A percentile compares a stretch with the other conserved stretches of the same genome.
Evolutionary conservation across 495 filamentous ascomycete genomes (phyloP).

Genomic region (Penicillium turbatum): DNA sequence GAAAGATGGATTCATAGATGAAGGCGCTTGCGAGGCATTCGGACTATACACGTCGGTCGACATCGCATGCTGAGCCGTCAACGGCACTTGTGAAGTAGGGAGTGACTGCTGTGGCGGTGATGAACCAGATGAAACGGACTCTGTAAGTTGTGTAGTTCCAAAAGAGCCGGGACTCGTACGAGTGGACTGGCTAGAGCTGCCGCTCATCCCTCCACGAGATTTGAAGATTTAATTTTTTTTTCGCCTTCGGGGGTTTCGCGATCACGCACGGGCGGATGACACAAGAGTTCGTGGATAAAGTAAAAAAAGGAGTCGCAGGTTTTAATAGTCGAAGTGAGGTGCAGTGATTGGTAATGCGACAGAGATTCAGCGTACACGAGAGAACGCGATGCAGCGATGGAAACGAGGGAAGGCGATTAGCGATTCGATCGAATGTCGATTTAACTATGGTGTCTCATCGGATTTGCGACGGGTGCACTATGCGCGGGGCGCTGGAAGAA

Average conservation of each 20-base stretch:
- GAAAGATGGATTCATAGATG: conserved; percentile 39
- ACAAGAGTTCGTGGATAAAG: conserved; percentile 1
- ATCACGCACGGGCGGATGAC: conserved; percentile 3
- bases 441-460: conserved; percentile 20
- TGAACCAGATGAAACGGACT: conserved; percentile 46
- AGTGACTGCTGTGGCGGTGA: conserved; percentile 42
- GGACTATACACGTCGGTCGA: conserved; percentile 49
- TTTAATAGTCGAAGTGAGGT: conserved; percentile 16
- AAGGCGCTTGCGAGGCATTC: conserved; percentile 39
- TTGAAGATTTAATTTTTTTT: conserved; percentile 15
- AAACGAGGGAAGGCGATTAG: conserved; percentile 16
- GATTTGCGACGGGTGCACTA: conserved; percentile 22
- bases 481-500: conserved; percentile 1
- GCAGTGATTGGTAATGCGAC: conserved; percentile 18
- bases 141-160: conserved; percentile 43
- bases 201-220: conserved; percentile 44
- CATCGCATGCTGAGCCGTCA: conserved; percentile 50
- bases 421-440: conserved; percentile 18
- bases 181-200: conserved; percentile 46
- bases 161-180: conserved; percentile 48
- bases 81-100: conserved; percentile 37
- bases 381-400: conserved; percentile 12
- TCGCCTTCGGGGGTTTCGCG: conserved; percentile 27
- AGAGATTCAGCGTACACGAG: background rate
- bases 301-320: conserved; percentile 18